Evolutionary conservation across 768 basidiomycete genomes (phyloP).

Genomic region (Termitomyces sp.): DNA sequence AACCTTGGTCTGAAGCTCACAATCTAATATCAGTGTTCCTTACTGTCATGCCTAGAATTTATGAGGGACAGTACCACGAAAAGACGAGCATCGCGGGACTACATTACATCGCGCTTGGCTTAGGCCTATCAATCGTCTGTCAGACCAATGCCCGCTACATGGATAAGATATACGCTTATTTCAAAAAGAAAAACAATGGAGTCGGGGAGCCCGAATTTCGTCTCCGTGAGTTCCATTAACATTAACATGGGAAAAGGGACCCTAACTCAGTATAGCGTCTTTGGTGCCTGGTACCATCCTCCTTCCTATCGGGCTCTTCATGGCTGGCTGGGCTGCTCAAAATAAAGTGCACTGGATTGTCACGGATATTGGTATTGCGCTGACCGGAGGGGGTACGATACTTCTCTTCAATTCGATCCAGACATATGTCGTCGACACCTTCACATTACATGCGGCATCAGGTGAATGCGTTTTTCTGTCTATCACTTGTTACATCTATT

Average conservation of each 20-base stretch:
- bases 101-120: slow-evolving; percentile 68
- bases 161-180: slow-evolving; percentile 50
- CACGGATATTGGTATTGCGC: slow-evolving; percentile 58
- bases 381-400: slow-evolving; percentile 56
- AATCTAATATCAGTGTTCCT: slow-evolving; percentile 48
- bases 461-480: slow-evolving; percentile 28
- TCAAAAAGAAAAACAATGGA: slow-evolving; percentile 46
- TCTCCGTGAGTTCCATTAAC: slow-evolving; percentile 34
- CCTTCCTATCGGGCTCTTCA: slow-evolving; percentile 64
- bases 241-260: background rate
- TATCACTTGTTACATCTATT: background rate
- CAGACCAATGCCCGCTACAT: slow-evolving; percentile 53
- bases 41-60: slow-evolving; percentile 62
- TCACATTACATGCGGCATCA: slow-evolving; percentile 65
- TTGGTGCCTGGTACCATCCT: slow-evolving; percentile 57
- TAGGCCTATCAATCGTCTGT: slow-evolving; percentile 53
- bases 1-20: background rate
- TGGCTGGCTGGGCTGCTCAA: slow-evolving; percentile 70
- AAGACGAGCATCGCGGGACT: slow-evolving; percentile 56
- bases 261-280: slow-evolving; percentile 33
- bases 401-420: slow-evolving; percentile 60
- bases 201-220: slow-evolving; percentile 49
- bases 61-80: slow-evolving; percentile 50
- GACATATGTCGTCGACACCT: slow-evolving; percentile 66
- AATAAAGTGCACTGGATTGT: slow-evolving; percentile 63